Evolutionary conservation across 306 rosid genomes (phyloP), one percentile per base, ranked within the genome.

Genomic region (Elaeagnus macrophylla): DNA sequence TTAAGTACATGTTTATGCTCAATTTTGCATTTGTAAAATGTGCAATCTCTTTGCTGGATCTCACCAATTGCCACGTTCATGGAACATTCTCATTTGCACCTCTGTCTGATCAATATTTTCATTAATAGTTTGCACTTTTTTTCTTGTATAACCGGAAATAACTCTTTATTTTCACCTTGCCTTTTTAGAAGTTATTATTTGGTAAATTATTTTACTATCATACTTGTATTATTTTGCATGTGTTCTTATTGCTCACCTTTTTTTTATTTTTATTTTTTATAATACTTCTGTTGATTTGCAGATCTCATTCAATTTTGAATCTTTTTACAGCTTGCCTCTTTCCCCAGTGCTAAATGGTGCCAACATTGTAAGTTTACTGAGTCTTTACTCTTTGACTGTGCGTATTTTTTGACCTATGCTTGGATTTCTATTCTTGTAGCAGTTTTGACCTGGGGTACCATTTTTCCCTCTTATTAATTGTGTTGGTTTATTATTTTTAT

Each of bases 281-380:
- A 25, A 25, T 25, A 25, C 32, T 25, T 25, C 32, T 25, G 32
- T 25, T 25, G 32, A 25, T 65, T 41, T 82, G 84, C 89, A 91
- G 95, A 84, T 91, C 59, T 91, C 96, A 11, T 56, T 80, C 60
- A 91, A 76, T 66, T 87, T 86, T 48, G 99, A 91, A 67, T 83
- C 80, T 53, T 91, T 84, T 73, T 87, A 82, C 70, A 82, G 94
- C 69, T 73, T 91, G 85, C 93, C 83, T 49, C 84, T 91, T 66
- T 80, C 96, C 39, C 91, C 83, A 0, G 73, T 70, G 57, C 77
- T 66, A 51, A 40, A 54, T 53, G 62, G 72, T 60, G 61, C 74
- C 65, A 44, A 63, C 56, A 66, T 72, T 54, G 95, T 91, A 81
- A 67, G 97, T 78, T 61, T 57, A 42, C 51, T 62, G 66, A 56